These are phyloP conservation scores for Cryptosporidium muris DNA, from an alignment of 169 alveolate species.

Conservation along the genomic window DNA sequence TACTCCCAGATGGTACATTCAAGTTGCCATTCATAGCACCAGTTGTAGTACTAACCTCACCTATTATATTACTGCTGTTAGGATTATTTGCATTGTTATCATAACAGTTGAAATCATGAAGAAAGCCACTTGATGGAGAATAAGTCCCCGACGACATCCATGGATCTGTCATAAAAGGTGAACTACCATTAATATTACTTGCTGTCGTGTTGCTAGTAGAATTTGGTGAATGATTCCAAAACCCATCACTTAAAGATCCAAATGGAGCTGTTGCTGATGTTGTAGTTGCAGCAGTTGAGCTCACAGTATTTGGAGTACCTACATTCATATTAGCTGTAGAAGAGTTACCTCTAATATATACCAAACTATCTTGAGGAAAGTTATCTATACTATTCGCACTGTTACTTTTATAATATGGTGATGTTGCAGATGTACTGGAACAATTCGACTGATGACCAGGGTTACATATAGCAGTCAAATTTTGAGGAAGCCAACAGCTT, in stretches of 20 bases:
- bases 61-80: conserved; percentile 16
- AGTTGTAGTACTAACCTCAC: neutral
- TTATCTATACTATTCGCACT: conserved; percentile 34
- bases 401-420: conserved; percentile 67
- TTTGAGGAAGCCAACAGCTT: conserved; percentile 68
- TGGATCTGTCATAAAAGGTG: conserved; percentile 68
- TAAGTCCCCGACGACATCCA: conserved; percentile 69
- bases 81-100: conserved; percentile 15
- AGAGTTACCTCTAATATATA: conserved; percentile 59
- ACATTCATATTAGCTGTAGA: conserved; percentile 18
- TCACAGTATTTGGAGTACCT: conserved; percentile 4
- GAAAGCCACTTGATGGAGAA: conserved; percentile 64
- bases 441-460: conserved; percentile 67
- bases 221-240: conserved; percentile 59
- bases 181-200: conserved; percentile 50
- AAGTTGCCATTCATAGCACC: conserved; percentile 3
- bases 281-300: neutral
- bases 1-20: conserved; percentile 4
- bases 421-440: conserved; percentile 49
- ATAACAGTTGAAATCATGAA: conserved; percentile 47
- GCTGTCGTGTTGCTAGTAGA: conserved; percentile 9
- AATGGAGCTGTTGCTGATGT: conserved; percentile 21
- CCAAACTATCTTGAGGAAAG: conserved; percentile 48
- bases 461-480: conserved; percentile 67
- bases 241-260: conserved; percentile 55